A percentile compares a stretch with the other conserved stretches of the same genome.
Evolutionary conservation across 176 grass and related monocot species (phyloP).

Genomic region (Thinopyrum elongatum): DNA sequence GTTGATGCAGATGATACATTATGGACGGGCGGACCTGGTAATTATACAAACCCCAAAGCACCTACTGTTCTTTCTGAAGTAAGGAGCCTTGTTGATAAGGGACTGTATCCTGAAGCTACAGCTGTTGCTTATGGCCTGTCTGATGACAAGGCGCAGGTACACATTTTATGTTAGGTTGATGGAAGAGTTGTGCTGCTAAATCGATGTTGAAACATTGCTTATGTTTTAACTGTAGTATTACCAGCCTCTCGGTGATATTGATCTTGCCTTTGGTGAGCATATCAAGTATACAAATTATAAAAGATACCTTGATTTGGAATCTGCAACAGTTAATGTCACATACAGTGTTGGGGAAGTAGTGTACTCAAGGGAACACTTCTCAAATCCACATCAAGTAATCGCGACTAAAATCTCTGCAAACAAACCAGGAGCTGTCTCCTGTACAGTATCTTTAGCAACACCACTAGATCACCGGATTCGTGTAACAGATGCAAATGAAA

Average conservation of each 20-base stretch:
- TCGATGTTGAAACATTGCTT: constrained; percentile 15
- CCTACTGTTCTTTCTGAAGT: constrained; percentile 74
- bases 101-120: constrained; percentile 70
- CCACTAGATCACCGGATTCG: constrained; percentile 45
- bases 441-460: constrained; percentile 54
- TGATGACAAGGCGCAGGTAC: constrained; percentile 60
- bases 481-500: constrained; percentile 55
- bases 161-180: constrained; percentile 18
- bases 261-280: constrained; percentile 58
- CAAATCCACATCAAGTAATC: constrained; percentile 75
- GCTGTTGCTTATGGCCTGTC: constrained; percentile 58
- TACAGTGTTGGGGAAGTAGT: constrained; percentile 64
- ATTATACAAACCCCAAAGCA: constrained; percentile 73
- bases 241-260: constrained; percentile 75
- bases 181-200: neutral
- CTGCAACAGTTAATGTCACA: constrained; percentile 55
- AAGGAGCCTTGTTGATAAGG: constrained; percentile 73
- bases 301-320: constrained; percentile 76
- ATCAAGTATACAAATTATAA: constrained; percentile 47
- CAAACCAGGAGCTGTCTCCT: constrained; percentile 60
- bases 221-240: constrained; percentile 63
- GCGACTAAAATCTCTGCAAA: constrained; percentile 60
- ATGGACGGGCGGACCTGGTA: constrained; percentile 84
- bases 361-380: constrained; percentile 80
- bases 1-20: constrained; percentile 80